Base-by-base conservation (phyloP, 371 early-diverging fungal genomes). In the Circinella minor region DNA sequence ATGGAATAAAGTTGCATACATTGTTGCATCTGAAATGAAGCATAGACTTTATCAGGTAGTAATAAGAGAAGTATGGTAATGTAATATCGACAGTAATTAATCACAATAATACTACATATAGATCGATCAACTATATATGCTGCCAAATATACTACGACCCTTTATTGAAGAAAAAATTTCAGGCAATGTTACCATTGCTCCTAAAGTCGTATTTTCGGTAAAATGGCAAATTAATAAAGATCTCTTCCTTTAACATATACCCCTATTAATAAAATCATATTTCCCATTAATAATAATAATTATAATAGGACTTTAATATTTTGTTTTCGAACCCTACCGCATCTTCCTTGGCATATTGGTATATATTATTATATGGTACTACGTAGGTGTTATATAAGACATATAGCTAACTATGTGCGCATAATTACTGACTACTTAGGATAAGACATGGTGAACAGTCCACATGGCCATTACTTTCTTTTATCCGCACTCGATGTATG, bases 311-410 rank as follows among this genome's bases (percentile, higher is more conserved):
- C 68, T 89, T 91, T 68, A 84, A 82, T 61, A 87, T 82, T 0
- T 65, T 94, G n/a, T 90, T 95, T 62, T 88, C 92, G 9, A 92
- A 93, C 65, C 96, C 95, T 20, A 92, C 92, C 0, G 79, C 88
- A 51, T 74, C 81, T 38, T 83, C 89, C 9, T 75, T 94, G 39
- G 87, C 88, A 54, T 91, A 94, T 72, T 94, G 94, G 83, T 80
- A 77, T 61, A 63, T 34, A 11, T 14, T 7, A 7, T 43, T n/a
- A 18, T 17, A 36, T 27, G 27, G 27, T 27, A 27, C 2, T 27
- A 2, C 27, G 2, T 27, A 2, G 27, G 27, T 27, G 2, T 36
- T 14, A 36, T 37, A 14, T 27, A 37, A 51, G 7, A 48, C 17
- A 18, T 20, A 18, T 8, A 4, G 27, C n/a, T 27, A 5, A 20